Conservation (phyloP, 331 rosid genomes). For the Spiraea crenata region DNA sequence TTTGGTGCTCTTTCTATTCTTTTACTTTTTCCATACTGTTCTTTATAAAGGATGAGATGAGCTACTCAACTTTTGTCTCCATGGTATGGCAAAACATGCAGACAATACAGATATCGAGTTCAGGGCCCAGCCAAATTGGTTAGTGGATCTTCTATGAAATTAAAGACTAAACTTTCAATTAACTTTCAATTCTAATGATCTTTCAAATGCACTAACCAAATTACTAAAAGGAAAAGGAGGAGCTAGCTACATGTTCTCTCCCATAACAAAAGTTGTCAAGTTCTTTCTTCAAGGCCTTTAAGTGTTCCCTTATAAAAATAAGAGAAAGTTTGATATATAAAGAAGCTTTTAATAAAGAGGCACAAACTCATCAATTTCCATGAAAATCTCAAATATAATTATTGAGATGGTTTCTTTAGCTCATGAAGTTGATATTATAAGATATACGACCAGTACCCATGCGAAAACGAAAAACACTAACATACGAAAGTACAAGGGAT, state of each 20-base stretch:
- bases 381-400: constrained; percentile 22
- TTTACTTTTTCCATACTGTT: no score
- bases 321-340: constrained; percentile 79
- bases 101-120: no score
- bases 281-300: constrained; percentile 75
- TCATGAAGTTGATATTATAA: not conserved
- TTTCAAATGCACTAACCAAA: constrained; percentile 40
- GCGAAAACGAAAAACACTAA: not conserved
- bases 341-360: constrained; percentile 78
- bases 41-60: not conserved
- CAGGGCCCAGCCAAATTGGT: not conserved
- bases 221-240: constrained; percentile 46
- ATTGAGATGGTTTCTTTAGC: not conserved
- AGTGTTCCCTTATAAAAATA: constrained; percentile 74
- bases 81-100: not conserved
- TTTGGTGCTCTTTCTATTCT: not conserved
- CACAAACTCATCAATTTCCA: constrained; percentile 47
- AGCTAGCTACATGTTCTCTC: constrained; percentile 41
- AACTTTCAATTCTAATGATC: constrained; percentile 3
- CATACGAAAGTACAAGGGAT: not conserved
- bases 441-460: not conserved
- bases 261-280: constrained; percentile 72
- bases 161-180: not conserved
- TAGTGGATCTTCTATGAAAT: not conserved
- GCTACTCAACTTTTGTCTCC: not conserved